Evolutionary conservation across 1,284 basidiomycete species (phyloP).

Genomic region (Cerioporus squamosus): DNA sequence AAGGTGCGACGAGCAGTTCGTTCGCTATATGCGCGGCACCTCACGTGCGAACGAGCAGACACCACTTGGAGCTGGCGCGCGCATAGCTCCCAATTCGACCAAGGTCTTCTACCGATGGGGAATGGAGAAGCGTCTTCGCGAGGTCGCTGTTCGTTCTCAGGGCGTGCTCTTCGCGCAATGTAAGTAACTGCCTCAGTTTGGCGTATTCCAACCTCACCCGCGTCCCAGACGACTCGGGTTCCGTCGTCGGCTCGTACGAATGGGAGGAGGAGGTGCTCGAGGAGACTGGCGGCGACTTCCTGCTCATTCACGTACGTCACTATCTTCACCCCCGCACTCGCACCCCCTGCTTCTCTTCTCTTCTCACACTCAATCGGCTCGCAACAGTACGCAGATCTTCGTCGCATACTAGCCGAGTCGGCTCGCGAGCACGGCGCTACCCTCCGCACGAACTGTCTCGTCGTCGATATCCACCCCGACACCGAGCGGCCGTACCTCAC

Average conservation of each 20-base stretch:
- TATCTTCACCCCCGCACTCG: not conserved
- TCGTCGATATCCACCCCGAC: conserved; percentile 21
- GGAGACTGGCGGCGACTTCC: conserved; percentile 33
- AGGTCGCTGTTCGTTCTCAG: conserved; percentile 14
- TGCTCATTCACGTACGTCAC: conserved; percentile 29
- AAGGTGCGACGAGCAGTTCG: conserved; percentile 17
- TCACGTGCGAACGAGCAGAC: conserved; percentile 14
- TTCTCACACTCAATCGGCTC: not conserved
- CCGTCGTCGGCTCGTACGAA: conserved; percentile 25
- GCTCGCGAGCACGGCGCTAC: not conserved
- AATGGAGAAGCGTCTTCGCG: conserved; percentile 28
- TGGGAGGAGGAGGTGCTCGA: conserved; percentile 32
- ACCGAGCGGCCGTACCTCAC: conserved; percentile 27
- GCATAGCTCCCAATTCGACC: conserved; percentile 34
- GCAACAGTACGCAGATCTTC: not conserved
- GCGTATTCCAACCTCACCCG: not conserved
- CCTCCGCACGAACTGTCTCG: not conserved
- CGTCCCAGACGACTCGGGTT: conserved; percentile 29
- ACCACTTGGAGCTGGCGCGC: conserved; percentile 24
- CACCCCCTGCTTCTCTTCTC: not conserved
- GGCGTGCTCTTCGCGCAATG: conserved; percentile 23
- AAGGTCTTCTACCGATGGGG: conserved; percentile 36
- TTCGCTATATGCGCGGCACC: not conserved
- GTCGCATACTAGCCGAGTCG: not conserved
- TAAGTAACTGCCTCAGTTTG: not conserved